Conservation (phyloP, 2,329 filamentous ascomycete genomes). For the Basipetospora chlamydospora region DNA sequence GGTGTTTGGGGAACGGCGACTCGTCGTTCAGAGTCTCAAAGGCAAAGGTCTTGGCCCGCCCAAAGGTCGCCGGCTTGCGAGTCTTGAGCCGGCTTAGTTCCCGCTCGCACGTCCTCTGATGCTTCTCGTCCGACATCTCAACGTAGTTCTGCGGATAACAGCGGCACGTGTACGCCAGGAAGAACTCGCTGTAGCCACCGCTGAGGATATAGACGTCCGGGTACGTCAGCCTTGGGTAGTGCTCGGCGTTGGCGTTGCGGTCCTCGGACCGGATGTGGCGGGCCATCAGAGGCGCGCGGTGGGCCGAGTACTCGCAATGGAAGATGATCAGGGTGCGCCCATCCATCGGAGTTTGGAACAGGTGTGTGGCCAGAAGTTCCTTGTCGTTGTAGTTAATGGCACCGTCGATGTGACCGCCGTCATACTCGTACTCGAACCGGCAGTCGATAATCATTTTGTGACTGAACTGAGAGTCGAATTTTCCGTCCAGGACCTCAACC, state of each 20-base stretch:
- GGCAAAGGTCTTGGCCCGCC: slow-evolving; percentile 84
- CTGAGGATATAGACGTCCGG: slow-evolving; percentile 96
- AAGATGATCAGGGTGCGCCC: slow-evolving; percentile 74
- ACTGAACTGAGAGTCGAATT: slow-evolving; percentile 61
- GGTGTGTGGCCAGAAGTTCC: slow-evolving; percentile 62
- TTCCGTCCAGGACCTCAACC: slow-evolving; percentile 74
- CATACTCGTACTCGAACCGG: slow-evolving; percentile 96
- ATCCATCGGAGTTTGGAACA: slow-evolving; percentile 56
- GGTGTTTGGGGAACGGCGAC: slow-evolving; percentile 3
- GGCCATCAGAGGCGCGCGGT: slow-evolving; percentile 91
- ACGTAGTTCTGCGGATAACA: slow-evolving; percentile 95
- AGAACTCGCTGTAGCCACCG: slow-evolving; percentile 92
- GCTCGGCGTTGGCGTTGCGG: slow-evolving; percentile 68
- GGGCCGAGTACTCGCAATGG: slow-evolving; percentile 96
- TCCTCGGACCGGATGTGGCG: slow-evolving; percentile 84
- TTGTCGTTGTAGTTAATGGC: slow-evolving; percentile 97
- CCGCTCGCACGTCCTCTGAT: slow-evolving; percentile 84
- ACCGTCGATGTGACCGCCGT: slow-evolving; percentile 85
- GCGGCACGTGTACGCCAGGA: slow-evolving; percentile 57
- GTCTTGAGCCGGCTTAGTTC: slow-evolving; percentile 89
- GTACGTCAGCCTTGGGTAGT: slow-evolving; percentile 81
- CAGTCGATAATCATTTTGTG: slow-evolving; percentile 86
- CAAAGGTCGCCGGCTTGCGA: slow-evolving; percentile 54
- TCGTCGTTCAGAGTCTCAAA: slow-evolving; percentile 42
- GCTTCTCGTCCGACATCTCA: slow-evolving; percentile 86